phyloP scores from a whole-genome alignment of 1,284 basidiomycete species.

The Sanghuangporus baumii region DNA sequence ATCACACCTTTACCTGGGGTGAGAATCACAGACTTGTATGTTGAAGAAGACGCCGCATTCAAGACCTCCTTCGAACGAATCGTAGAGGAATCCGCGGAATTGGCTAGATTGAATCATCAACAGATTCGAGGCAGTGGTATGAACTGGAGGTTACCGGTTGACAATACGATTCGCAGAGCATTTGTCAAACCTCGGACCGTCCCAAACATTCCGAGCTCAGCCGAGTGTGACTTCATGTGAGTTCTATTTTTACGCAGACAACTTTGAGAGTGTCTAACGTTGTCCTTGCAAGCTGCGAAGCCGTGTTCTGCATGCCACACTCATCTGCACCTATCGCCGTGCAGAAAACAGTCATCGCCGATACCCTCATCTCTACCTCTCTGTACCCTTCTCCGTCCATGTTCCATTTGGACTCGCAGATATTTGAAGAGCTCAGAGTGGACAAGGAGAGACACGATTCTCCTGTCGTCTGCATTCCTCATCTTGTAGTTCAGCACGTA shows the following conservation, averaged over 20 bases:
- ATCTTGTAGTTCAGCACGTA: neutral
- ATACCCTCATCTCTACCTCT: neutral
- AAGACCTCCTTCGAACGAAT: neutral
- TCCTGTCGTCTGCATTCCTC: neutral
- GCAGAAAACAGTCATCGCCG: neutral
- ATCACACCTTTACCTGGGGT: neutral
- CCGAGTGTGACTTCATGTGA: constrained; percentile 3
- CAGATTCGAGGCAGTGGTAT: neutral
- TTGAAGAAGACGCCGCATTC: constrained; percentile 3
- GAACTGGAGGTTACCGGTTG: constrained; percentile 3
- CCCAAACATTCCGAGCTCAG: neutral
- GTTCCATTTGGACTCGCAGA: constrained; percentile 1
- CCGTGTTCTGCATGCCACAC: neutral
- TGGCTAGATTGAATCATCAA: neutral
- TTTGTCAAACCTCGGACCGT: neutral
- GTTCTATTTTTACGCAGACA: neutral
- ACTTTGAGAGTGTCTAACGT: neutral
- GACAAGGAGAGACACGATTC: neutral
- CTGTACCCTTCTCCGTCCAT: constrained; percentile 6
- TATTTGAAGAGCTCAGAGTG: constrained; percentile 3
- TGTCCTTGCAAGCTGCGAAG: neutral
- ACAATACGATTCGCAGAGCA: constrained; percentile 1
- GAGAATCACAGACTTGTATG: neutral
- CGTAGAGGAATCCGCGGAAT: neutral
- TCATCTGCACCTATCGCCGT: neutral